A percentile compares a stretch with the other conserved stretches of the same genome.
These are phyloP conservation scores for Neurospora sp. DNA, from an alignment of 2,329 filamentous ascomycete genomes.

Conservation along the genomic window DNA sequence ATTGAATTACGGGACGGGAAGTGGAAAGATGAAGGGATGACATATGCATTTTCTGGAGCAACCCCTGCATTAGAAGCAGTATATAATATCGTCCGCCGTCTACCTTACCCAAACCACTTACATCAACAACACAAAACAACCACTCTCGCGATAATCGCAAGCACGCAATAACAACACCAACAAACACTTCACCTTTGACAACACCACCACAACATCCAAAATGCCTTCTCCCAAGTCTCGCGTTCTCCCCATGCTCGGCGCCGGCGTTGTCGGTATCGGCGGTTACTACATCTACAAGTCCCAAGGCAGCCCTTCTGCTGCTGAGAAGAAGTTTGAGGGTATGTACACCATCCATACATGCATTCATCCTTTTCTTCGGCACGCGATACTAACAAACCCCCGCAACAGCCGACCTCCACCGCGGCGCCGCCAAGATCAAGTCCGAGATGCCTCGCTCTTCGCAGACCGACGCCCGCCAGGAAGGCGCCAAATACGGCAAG, in stretches of 20 bases:
- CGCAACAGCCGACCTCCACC: constrained; percentile 61
- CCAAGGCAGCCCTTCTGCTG: constrained; percentile 69
- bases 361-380: too few species aligned
- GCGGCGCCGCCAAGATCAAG: constrained; percentile 56
- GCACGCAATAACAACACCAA: not conserved
- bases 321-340: constrained; percentile 85
- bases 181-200: not conserved
- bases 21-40: not conserved
- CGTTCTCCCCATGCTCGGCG: constrained; percentile 43
- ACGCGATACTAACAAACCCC: too few species aligned
- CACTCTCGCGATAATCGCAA: not conserved
- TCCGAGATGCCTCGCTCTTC: constrained; percentile 51
- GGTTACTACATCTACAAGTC: constrained; percentile 90
- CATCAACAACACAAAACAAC: not conserved
- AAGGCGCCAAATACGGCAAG: constrained; percentile 50
- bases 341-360: constrained; percentile 21
- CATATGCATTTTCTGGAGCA: not conserved
- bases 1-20: not conserved
- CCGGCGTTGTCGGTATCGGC: constrained; percentile 54
- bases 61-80: not conserved
- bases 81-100: not conserved
- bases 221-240: constrained; percentile 35
- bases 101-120: not conserved
- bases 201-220: constrained; percentile 12
- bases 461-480: constrained; percentile 52